Evolutionary conservation across 345 rosid species (phyloP).

Genomic region (Pugionium dolabratum): DNA sequence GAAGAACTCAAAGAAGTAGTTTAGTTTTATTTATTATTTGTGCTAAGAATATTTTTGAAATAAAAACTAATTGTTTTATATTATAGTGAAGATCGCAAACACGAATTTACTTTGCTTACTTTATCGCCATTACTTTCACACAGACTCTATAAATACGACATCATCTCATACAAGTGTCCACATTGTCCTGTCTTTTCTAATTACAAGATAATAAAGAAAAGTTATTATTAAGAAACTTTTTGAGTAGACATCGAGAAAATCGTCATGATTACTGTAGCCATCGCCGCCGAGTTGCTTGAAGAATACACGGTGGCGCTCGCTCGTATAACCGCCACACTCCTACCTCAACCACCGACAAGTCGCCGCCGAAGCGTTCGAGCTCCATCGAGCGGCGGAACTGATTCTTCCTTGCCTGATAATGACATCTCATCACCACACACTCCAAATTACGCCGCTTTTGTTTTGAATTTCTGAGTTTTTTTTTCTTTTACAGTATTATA

Average conservation of each 20-base stretch:
- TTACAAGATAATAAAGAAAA: no score
- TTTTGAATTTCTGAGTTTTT: conserved; percentile 30
- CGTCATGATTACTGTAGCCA: conserved; percentile 42
- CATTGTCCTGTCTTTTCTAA: conserved; percentile 21
- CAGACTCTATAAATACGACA: conserved; percentile 26
- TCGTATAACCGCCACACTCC: conserved; percentile 39
- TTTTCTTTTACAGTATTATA: no score
- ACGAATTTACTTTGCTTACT: background rate
- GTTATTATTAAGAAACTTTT: no score
- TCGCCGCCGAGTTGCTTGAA: conserved; percentile 45
- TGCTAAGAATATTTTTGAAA: no score
- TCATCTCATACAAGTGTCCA: conserved; percentile 12
- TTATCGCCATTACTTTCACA: conserved; percentile 21
- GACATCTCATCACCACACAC: conserved; percentile 27
- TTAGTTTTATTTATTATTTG: no score
- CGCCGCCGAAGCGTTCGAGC: conserved; percentile 29
- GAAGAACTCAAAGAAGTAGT: no score
- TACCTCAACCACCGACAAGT: conserved; percentile 35
- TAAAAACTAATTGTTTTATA: no score
- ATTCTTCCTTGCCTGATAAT: conserved; percentile 29
- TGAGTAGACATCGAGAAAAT: background rate
- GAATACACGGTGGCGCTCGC: conserved; percentile 44
- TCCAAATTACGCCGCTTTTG: conserved; percentile 40
- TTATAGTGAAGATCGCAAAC: no score
- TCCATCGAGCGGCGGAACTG: conserved; percentile 20